Evolutionary conservation across 78 protist genomes (phyloP).

Genomic region (Planoprotostelium fungivorum): DNA sequence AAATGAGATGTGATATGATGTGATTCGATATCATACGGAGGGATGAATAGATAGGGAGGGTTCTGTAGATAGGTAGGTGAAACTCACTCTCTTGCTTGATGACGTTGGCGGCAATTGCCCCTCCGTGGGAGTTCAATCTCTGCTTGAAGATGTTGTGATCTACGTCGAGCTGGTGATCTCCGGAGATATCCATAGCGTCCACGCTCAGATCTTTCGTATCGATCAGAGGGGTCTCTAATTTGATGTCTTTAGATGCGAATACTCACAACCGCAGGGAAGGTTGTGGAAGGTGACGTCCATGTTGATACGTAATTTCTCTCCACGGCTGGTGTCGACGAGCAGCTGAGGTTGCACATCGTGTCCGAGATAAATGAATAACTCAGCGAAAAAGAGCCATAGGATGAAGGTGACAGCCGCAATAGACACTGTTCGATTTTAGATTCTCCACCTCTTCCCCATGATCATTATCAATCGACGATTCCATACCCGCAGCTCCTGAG

Average conservation of each 20-base stretch:
- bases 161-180: conserved; percentile 81
- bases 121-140: conserved; percentile 31
- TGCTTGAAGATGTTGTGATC: conserved; percentile 56
- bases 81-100: not conserved
- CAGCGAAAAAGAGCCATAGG: conserved; percentile 63
- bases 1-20: not conserved
- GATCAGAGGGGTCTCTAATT: not conserved
- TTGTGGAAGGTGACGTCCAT: conserved; percentile 67
- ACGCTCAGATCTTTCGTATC: conserved; percentile 35
- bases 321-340: conserved; percentile 62
- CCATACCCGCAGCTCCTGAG: conserved; percentile 73
- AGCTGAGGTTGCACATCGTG: conserved; percentile 47
- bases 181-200: conserved; percentile 85
- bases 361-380: conserved; percentile 35
- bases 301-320: conserved; percentile 68
- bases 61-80: not conserved
- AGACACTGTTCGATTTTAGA: conserved; percentile 20
- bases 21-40: not conserved
- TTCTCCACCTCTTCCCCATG: not conserved
- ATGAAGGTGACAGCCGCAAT: conserved; percentile 31
- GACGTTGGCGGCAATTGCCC: conserved; percentile 19
- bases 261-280: conserved; percentile 68
- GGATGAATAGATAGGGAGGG: not conserved
- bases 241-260: no score
- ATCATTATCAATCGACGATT: not conserved